Conservation (phyloP, 768 basidiomycete species). For the Holtermannia corniformis region DNA sequence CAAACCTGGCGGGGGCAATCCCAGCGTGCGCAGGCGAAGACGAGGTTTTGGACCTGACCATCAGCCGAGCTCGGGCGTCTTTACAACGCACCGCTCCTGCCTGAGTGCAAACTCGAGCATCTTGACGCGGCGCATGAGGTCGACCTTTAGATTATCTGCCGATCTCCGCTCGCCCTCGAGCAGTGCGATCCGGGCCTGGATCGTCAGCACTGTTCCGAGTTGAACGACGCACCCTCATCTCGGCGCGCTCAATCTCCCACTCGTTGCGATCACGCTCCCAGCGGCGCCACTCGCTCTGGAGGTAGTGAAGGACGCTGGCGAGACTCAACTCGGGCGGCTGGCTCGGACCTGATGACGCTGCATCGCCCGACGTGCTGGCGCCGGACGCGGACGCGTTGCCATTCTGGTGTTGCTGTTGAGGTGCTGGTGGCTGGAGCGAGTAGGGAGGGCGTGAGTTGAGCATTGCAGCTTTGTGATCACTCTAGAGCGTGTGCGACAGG, state of each 20-base stretch:
- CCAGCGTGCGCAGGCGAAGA: constrained; percentile 6
- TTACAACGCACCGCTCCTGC: constrained; percentile 73
- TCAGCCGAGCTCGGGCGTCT: neutral
- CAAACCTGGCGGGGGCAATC: constrained; percentile 20
- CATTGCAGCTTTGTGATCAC: no score
- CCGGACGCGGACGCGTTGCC: neutral
- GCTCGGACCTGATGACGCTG: constrained; percentile 4
- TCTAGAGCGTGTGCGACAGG: no score
- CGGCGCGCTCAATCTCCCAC: constrained; percentile 99
- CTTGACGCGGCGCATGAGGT: constrained; percentile 92
- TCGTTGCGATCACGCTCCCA: constrained; percentile 98
- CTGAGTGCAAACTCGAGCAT: constrained; percentile 97
- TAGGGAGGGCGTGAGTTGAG: no score
- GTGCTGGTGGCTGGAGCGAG: neutral
- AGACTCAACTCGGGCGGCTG: constrained; percentile 62
- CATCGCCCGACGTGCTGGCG: neutral
- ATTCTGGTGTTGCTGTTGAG: constrained; percentile 2
- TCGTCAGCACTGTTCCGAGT: neutral
- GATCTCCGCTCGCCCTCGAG: constrained; percentile 94
- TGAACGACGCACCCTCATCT: constrained; percentile 77
- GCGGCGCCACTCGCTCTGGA: constrained; percentile 95
- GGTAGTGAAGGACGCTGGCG: constrained; percentile 88
- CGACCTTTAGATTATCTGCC: constrained; percentile 92
- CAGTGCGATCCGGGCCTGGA: constrained; percentile 86
- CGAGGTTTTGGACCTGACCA: neutral